Evolutionary conservation across 176 grass and related monocot genomes (phyloP), one percentile per base, ranked within the genome.

Genomic region (Cocos nucifera): DNA sequence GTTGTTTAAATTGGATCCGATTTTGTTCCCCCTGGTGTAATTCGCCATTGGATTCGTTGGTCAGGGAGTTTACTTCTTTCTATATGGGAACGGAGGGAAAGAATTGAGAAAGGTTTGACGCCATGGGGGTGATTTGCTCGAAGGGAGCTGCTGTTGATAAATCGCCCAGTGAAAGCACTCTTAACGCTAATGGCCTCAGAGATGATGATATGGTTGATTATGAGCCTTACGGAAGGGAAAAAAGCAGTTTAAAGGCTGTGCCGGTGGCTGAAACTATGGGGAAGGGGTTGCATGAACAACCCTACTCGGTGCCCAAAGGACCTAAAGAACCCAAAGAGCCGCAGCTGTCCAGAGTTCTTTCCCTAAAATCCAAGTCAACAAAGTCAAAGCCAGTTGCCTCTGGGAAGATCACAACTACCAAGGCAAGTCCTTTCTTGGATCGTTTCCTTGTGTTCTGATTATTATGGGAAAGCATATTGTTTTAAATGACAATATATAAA

Each of bases 41-140:
- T 28, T 49, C 17, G 56, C 22, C 20, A 29, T 29, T 51, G 44
- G 19, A 15, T 71, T 28, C 15, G 15, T 27, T 7, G 51, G 17
- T 19, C 24, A 15, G 5, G 3, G 6, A 48, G 21, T 60, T 59
- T 30, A 4, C 15, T 21, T 59, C 17, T 26, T 5, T n/a, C 16
- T 59, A 49, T 17, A 50, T 71, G 68, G 59, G 9, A 22, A 71
- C 16, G 25, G 51, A 71, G 55, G 51, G 56, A 44, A 50, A 39
- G 29, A 71, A 57, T 60, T 71, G 56, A 71, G 22, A 20, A 27
- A 23, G 49, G 10, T 15, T 61, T 4, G 19, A 10, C 4, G 52
- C 15, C 30, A 71, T 71, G 69, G 69, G 69, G 4, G 22, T 18
- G 69, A 15, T 52, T 71, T 71, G 69, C 17, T 61, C 69, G 23